phyloP scores from a whole-genome alignment of 2,329 filamentous ascomycete genomes.

The Ascochyta fabae region DNA sequence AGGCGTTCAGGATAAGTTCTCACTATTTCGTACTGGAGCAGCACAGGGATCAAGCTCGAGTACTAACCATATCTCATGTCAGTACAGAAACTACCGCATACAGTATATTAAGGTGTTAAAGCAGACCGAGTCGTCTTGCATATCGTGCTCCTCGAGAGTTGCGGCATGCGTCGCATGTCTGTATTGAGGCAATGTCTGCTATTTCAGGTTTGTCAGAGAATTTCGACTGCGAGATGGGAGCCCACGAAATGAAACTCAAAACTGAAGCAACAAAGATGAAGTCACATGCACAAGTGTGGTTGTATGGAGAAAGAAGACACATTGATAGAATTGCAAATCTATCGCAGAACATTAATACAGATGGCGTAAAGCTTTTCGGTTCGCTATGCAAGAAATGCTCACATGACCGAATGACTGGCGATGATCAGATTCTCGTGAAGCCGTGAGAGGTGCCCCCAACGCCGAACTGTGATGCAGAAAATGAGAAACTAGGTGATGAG shows the following conservation, averaged over 20 bases:
- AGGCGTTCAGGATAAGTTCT: too few relatives aligned
- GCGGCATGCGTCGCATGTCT: not conserved
- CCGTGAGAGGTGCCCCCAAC: conserved; percentile 18
- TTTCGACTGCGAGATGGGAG: too few relatives aligned
- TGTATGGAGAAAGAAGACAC: not conserved
- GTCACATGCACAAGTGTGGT: not conserved
- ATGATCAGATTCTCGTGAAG: conserved; percentile 9
- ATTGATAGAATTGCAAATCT: not conserved
- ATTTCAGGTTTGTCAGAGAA: too few relatives aligned
- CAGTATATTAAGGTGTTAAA: too few relatives aligned
- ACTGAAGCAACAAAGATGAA: too few relatives aligned
- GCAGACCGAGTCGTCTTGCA: too few relatives aligned
- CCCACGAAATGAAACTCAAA: too few relatives aligned
- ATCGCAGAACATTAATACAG: not conserved
- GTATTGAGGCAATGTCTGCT: not conserved
- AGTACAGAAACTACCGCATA: too few relatives aligned
- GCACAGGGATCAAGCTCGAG: too few relatives aligned
- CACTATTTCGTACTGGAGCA: too few relatives aligned
- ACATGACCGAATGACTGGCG: conserved; percentile 13
- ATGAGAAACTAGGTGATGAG: not conserved
- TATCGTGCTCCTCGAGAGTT: too few relatives aligned
- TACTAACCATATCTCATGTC: too few relatives aligned
- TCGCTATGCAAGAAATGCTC: conserved; percentile 28
- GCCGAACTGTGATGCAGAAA: conserved; percentile 31
- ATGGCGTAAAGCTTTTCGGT: conserved; percentile 6